Conservation (phyloP, 73 alveolate species). For the Paramecium primaurelia region DNA sequence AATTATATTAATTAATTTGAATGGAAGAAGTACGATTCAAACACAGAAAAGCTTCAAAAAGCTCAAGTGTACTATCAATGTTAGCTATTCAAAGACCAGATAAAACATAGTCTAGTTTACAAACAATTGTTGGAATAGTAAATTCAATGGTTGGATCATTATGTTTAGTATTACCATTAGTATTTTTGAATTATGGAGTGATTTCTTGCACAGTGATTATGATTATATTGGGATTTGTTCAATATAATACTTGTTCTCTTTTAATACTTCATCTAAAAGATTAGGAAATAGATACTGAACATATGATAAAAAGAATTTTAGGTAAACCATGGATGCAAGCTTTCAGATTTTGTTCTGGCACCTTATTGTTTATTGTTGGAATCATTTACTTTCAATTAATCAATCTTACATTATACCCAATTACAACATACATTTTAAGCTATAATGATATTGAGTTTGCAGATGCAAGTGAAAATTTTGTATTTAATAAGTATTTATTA, state of each 20-base stretch:
- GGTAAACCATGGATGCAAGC: slow-evolving; percentile 35
- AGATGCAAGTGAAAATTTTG: background rate
- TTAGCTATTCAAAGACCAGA: background rate
- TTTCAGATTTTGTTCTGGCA: slow-evolving; percentile 20
- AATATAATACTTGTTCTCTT: slow-evolving; percentile 44
- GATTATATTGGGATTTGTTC: slow-evolving; percentile 45
- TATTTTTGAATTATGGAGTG: slow-evolving; percentile 34
- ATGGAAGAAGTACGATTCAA: background rate
- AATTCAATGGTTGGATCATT: slow-evolving; percentile 63
- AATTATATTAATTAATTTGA: background rate
- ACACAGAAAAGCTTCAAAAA: background rate
- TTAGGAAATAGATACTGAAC: slow-evolving; percentile 9
- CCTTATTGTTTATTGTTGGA: slow-evolving; percentile 54
- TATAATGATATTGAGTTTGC: background rate
- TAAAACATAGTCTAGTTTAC: background rate
- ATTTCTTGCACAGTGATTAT: slow-evolving; percentile 22
- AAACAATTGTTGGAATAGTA: slow-evolving; percentile 47
- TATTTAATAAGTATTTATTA: background rate
- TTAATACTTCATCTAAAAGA: slow-evolving; percentile 19
- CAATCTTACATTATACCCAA: slow-evolving; percentile 39
- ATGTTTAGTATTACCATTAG: slow-evolving; percentile 36
- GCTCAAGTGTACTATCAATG: background rate
- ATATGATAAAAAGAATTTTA: slow-evolving; percentile 42
- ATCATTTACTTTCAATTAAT: slow-evolving; percentile 33
- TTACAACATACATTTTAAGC: background rate